Base-by-base conservation (phyloP, 2,329 filamentous ascomycete species). In the Tolypocladium sp. region DNA sequence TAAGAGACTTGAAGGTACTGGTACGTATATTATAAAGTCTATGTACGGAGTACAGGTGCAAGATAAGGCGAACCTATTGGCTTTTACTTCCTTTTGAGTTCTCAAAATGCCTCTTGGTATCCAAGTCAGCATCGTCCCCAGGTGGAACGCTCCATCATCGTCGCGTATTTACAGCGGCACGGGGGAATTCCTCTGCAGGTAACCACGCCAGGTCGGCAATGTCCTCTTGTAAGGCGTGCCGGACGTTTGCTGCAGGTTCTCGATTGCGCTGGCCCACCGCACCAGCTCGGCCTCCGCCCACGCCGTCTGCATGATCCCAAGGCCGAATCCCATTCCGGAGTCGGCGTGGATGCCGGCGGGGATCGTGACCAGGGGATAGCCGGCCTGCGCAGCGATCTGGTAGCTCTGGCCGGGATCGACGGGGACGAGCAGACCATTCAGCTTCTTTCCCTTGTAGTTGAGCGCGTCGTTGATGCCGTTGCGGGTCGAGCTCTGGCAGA, bases 371-470 rank as follows among this genome's bases (percentile, higher is more conserved):
- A 89, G 79, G 0, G 88, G 89, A 67, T 91, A 92, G 0, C 88
- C 88, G 6, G 89, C 89, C 72, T 91, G 87, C 0, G 89, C 89
- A 0, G 87, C 85, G 60, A 90, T 82, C 71, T 90, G 84, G 62
- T 84, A 84, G 4, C 82, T 82, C 69, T 89, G 86, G 0, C 81
- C 88, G 3, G 88, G 85, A 66, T 88, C 84, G 0, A 87, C 78
- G 6, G 88, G 88, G 0, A 90, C 85, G 1, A 92, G 76, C 2
- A 92, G 75, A 2, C 82, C 88, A 59, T 84, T 79, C 1, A 91
- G 74, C 25, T 71, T 74, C 55, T 67, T 70, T 4, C 74, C 74
- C 27, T 76, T 70, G 63, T 79, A 69, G 8, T 67, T 71, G 8
- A 92, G 76, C 2, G 88, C 89, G 13, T 83, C 82, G 65, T 92